A percentile compares a stretch with the other conserved stretches of the same genome.
These are phyloP conservation scores for Candida awuae DNA, from an alignment of 805 yeast species.

Conservation along the genomic window DNA sequence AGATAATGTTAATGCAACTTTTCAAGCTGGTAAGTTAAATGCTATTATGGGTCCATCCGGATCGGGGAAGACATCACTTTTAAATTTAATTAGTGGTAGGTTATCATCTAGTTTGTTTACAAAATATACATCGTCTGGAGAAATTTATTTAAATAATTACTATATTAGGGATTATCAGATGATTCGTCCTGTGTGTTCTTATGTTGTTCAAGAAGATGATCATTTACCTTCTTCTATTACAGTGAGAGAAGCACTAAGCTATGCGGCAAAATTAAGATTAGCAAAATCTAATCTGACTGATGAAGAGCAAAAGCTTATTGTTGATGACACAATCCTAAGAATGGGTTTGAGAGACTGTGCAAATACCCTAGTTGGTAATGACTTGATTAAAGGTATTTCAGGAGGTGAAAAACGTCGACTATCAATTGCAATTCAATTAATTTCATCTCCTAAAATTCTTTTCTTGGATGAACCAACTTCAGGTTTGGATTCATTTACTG, in stretches of 20 bases:
- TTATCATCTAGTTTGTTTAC: slow-evolving; percentile 29
- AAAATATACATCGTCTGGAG: slow-evolving; percentile 32
- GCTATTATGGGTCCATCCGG: slow-evolving; percentile 82
- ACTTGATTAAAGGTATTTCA: slow-evolving; percentile 53
- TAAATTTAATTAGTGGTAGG: slow-evolving; percentile 58
- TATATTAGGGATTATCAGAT: slow-evolving; percentile 20
- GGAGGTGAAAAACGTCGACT: slow-evolving; percentile 82
- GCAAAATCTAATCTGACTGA: slow-evolving; percentile 33
- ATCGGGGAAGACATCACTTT: slow-evolving; percentile 63
- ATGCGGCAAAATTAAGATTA: slow-evolving; percentile 62
- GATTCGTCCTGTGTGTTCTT: slow-evolving; percentile 48
- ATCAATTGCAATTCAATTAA: slow-evolving; percentile 70
- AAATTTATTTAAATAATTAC: slow-evolving; percentile 35
- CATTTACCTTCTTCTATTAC: slow-evolving; percentile 64
- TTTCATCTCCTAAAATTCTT: slow-evolving; percentile 63
- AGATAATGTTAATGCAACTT: slow-evolving; percentile 40
- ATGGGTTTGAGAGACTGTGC: slow-evolving; percentile 72
- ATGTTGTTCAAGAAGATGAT: slow-evolving; percentile 77
- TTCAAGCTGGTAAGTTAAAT: slow-evolving; percentile 50
- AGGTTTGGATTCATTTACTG: slow-evolving; percentile 76
- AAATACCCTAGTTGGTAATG: slow-evolving; percentile 60
- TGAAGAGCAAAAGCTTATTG: slow-evolving; percentile 36
- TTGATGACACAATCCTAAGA: slow-evolving; percentile 52
- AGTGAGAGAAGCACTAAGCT: slow-evolving; percentile 66
- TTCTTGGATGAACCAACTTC: slow-evolving; percentile 86